Evolutionary conservation across 768 basidiomycete genomes (phyloP), one percentile per base, ranked within the genome.

Genomic region (Pilatotrama ljubarskyi): DNA sequence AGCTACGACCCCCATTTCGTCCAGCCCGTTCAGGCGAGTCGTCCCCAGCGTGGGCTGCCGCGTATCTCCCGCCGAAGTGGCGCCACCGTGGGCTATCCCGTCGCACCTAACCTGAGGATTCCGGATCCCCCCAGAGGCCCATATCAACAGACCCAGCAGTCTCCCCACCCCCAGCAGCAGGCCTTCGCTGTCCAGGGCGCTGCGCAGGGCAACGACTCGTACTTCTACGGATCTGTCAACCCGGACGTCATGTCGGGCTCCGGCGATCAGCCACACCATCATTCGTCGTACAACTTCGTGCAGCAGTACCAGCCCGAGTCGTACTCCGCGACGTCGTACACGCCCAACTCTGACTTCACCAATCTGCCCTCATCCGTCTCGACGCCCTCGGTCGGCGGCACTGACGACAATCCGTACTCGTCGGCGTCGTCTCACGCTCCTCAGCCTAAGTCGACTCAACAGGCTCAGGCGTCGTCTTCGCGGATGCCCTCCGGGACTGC

Each of bases 1-100:
- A 25, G 54, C 43, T 62, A 52, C 55, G 58, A 64, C 29, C 17
- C 44, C n/a, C 52, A 56, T 29, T 43, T 51, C 37, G 41, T 41
- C 7, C 64, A 62, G 32, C 37, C 42, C 18, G 26, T 38, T 29
- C 18, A 54, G 13, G 13, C 46, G 40, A 58, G 52, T 46, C 63
- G 63, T 43, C 66, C 66, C 14, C 58, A 60, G 47, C 60, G 61
- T 25, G 58, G 59, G 8, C 48, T 64, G 32, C 66, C 66, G 51
- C 55, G 55, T 37, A 55, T 51, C 29, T 42, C 49, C 25, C 44
- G 59, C 40, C 55, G 51, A 14, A 50, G 62, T 32, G 53, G 46
- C 42, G 47, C 51, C 15, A 36, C 40, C 35, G 58, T 48, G 20
- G 43, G 20, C 20, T 58, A 55, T 35, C 47, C 55, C 35, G 29